Conservation (phyloP, 345 rosid species). For the Ceriops tagal region DNA sequence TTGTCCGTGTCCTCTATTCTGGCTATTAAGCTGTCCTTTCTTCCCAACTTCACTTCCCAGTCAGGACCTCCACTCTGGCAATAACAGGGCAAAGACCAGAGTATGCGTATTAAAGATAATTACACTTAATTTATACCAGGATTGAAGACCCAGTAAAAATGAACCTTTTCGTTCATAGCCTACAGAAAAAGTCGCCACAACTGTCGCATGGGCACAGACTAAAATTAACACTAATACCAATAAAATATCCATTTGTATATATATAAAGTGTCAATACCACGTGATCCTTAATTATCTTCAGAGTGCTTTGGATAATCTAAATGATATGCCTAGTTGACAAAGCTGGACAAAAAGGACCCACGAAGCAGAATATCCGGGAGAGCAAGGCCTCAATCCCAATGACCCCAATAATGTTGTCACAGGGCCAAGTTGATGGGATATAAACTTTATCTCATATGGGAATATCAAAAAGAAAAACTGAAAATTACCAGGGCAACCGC, state of each 20-base stretch:
- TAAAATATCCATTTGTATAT: background rate
- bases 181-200: no score
- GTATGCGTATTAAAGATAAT: background rate
- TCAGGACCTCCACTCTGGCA: constrained; percentile 77
- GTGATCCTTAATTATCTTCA: background rate
- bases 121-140: no score
- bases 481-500: constrained; percentile 76
- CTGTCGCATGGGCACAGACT: no score
- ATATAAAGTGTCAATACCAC: background rate
- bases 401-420: constrained; percentile 1
- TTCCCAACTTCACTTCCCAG: constrained; percentile 86
- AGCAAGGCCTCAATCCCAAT: background rate
- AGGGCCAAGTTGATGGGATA: background rate
- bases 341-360: constrained; percentile 13
- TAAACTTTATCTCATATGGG: no score
- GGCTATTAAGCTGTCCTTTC: constrained; percentile 74
- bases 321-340: constrained; percentile 10
- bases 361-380: constrained; percentile 23
- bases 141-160: no score
- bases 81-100: background rate
- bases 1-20: constrained; percentile 63
- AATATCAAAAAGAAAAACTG: background rate
- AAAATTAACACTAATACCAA: background rate
- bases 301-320: background rate
- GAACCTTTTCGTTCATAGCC: no score